phyloP scores from a whole-genome alignment of 192 early-diverging fungal species.

The Coemansia sp. region DNA sequence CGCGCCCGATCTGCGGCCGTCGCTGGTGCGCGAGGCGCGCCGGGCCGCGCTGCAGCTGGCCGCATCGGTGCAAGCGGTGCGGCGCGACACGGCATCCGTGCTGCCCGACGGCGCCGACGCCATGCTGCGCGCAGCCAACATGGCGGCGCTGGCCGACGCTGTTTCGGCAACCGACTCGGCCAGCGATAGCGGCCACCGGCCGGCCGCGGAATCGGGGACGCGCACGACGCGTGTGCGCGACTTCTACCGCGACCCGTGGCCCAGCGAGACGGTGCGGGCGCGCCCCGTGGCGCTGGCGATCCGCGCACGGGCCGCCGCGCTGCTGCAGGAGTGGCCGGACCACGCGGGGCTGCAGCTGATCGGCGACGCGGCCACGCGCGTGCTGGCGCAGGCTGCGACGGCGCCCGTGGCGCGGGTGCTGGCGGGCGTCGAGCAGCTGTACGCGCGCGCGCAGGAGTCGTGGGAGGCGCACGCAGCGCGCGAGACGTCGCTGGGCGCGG shows the following conservation, averaged over 20 bases:
- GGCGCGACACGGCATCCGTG: conserved; percentile 21
- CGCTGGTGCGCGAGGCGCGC: conserved; percentile 25
- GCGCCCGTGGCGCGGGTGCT: conserved; percentile 88
- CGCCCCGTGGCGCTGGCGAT: conserved; percentile 63
- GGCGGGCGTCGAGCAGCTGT: conserved; percentile 82
- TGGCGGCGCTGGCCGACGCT: conserved; percentile 30
- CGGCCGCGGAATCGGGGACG: conserved; percentile 10
- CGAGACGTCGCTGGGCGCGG: conserved; percentile 69
- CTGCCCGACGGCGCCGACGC: conserved; percentile 11
- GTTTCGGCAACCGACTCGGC: conserved; percentile 10
- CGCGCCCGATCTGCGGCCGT: conserved; percentile 12
- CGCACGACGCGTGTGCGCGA: conserved; percentile 63
- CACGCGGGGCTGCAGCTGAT: conserved; percentile 85
- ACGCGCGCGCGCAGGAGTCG: conserved; percentile 81
- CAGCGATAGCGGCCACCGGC: background rate
- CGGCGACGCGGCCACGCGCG: conserved; percentile 58
- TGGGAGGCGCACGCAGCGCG: conserved; percentile 89
- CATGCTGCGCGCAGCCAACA: conserved; percentile 37
- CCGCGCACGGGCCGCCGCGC: conserved; percentile 58
- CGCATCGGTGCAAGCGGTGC: conserved; percentile 12
- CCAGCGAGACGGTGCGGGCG: conserved; percentile 70
- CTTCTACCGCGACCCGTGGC: conserved; percentile 85
- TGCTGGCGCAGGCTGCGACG: conserved; percentile 67
- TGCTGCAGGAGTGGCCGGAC: conserved; percentile 85
- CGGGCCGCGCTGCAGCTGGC: conserved; percentile 31